Base-by-base conservation (phyloP, 768 basidiomycete genomes). In the Paxillus ammoniavirescens region DNA sequence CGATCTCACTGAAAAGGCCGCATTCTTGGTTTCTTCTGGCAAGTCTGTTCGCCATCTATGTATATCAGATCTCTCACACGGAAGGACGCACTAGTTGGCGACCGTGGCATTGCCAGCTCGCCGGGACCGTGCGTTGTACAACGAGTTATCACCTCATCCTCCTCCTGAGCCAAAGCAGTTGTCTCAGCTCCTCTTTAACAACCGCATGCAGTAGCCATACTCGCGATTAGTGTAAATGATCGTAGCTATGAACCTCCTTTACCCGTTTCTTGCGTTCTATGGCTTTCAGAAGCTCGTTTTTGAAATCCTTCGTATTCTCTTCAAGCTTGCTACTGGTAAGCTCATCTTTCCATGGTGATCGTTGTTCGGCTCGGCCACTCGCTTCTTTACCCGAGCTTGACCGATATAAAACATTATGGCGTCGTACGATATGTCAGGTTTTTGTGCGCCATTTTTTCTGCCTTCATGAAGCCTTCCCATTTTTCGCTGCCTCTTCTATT, bases 161-260 rank as follows among this genome's bases (percentile, higher is more conserved):
- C 21, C 21, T n/a, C 17, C 41, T 15, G 18, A 42, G 41, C 8
- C 41, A 42, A n/a, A 12, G n/a, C n/a, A 26, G 26, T 42, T 14
- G 7, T 18, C 4, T 17, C 23, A 42, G 42, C 12, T 21, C 26
- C 23, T 26, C 21, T 28, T 14, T 9, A 7, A 14, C 37, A 26
- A 9, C 13, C n/a, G 13, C 48, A n/a, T n/a, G n/a, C n/a, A n/a
- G n/a, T n/a, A n/a, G n/a, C 5, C 26, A 5, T 40, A 12, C 49
- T 37, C 42, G 49, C 33, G 36, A 48, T n/a, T n/a, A 5, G 6
- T 13, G 12, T 40, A 35, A 17, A 66, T 67, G 66, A 60, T 68
- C 17, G 52, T 68, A n/a, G 50, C 66, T 37, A 51, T 66, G 35
- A 56, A 56, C 28, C 47, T 60, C 13, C 52, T 67, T 40, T 64